Percentiles rank a stretch among this genome's conserved stretches.
Evolutionary conservation across 306 rosid genomes (phyloP).

Genomic region (Lathyrus sativus): DNA sequence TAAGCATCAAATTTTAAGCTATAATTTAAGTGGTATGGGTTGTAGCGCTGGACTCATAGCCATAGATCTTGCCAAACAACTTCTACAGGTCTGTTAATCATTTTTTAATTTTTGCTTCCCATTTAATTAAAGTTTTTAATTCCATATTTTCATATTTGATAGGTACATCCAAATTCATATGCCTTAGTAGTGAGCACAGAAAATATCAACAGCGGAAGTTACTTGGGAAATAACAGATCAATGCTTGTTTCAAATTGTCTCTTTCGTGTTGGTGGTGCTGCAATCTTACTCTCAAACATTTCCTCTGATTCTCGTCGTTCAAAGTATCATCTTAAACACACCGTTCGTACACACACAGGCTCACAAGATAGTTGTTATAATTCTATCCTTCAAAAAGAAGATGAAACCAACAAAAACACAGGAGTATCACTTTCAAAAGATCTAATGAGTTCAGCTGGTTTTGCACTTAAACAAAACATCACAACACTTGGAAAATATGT

Average conservation of each 20-base stretch:
- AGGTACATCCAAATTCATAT: neutral
- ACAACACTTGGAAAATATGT: conserved; percentile 86
- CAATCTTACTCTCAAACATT: neutral
- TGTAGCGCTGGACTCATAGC: conserved; percentile 43
- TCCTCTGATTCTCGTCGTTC: neutral
- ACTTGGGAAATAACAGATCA: neutral
- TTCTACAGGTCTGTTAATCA: conserved; percentile 31
- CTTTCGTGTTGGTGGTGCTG: neutral
- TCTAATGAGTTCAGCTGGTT: conserved; percentile 42
- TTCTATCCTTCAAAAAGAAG: neutral
- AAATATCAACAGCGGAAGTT: too few species aligned
- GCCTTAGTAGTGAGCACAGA: neutral
- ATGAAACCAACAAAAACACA: neutral
- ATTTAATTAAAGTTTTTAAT: too few species aligned
- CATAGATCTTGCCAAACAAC: conserved; percentile 37
- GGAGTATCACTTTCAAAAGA: neutral
- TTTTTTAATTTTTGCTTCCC: too few species aligned
- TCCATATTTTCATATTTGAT: too few species aligned
- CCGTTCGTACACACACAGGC: neutral
- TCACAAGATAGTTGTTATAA: neutral
- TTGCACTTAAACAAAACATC: conserved; percentile 87
- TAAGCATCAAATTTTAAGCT: conserved; percentile 4
- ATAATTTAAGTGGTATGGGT: conserved; percentile 41
- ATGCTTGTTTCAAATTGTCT: neutral
- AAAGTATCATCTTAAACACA: neutral